phyloP scores from a whole-genome alignment of 2,329 filamentous ascomycete species.

The Penicillium hordei region DNA sequence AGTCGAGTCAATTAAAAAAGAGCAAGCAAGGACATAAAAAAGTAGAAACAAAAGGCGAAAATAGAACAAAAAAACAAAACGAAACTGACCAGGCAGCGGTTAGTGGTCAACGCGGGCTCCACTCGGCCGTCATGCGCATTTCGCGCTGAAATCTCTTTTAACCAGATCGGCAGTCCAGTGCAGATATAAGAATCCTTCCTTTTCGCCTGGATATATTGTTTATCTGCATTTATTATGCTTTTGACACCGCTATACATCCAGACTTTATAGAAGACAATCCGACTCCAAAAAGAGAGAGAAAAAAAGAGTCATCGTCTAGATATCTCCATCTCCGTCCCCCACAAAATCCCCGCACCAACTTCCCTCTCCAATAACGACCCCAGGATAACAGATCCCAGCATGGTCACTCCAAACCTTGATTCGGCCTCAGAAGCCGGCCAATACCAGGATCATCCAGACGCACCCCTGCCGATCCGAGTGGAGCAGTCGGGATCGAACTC shows the following conservation, averaged over 20 bases:
- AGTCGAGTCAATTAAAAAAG: neutral
- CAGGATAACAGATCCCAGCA: neutral
- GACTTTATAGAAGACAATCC: neutral
- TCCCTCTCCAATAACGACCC: slow-evolving; percentile 1
- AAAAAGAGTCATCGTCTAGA: neutral
- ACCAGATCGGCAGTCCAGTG: neutral
- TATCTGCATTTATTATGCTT: neutral
- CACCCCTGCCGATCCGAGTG: slow-evolving; percentile 15
- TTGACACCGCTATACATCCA: neutral
- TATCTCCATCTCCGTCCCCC: neutral
- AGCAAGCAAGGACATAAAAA: neutral
- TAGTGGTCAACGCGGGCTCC: neutral
- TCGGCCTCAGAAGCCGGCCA: neutral
- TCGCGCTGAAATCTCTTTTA: slow-evolving; percentile 1
- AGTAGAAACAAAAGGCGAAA: neutral
- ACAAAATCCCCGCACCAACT: slow-evolving; percentile 6
- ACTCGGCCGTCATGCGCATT: neutral
- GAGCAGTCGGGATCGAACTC: neutral
- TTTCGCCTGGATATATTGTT: neutral
- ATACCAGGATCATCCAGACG: slow-evolving; percentile 19
- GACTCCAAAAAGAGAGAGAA: neutral
- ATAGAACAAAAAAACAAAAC: neutral
- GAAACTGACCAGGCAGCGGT: neutral
- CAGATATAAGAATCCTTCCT: neutral
- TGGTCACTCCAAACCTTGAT: neutral